Conservation (phyloP, 768 basidiomycete species). For the Psilocybe cyanescens region DNA sequence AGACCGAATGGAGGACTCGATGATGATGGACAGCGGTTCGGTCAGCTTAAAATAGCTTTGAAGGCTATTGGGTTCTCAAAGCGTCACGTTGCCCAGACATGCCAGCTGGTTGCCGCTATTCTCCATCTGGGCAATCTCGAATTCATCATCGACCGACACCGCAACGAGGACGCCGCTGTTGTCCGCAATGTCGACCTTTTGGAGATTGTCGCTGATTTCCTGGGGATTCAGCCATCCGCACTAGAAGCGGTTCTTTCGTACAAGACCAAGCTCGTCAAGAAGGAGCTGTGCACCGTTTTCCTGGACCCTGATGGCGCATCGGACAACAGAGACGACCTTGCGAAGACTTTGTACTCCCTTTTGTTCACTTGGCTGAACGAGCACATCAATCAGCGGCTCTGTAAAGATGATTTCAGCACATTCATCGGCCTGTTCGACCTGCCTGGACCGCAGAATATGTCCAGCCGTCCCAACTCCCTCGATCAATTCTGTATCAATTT, state of each 20-base stretch:
- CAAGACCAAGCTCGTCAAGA: constrained; percentile 91
- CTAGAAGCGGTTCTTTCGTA: constrained; percentile 86
- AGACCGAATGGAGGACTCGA: constrained; percentile 56
- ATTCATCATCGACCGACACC: constrained; percentile 79
- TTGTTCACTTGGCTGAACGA: constrained; percentile 97
- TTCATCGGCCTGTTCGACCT: constrained; percentile 96
- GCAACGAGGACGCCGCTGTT: constrained; percentile 92
- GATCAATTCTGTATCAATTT: constrained; percentile 98
- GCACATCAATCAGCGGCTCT: constrained; percentile 93
- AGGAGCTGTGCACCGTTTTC: constrained; percentile 97
- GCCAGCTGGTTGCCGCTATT: constrained; percentile 93
- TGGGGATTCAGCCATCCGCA: constrained; percentile 75
- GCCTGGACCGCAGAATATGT: constrained; percentile 91
- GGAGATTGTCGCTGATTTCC: constrained; percentile 86
- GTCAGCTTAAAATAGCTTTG: constrained; percentile 92
- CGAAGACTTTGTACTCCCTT: constrained; percentile 90
- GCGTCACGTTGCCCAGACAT: constrained; percentile 92
- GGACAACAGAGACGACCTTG: constrained; percentile 92
- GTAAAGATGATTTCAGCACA: constrained; percentile 89
- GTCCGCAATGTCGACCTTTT: constrained; percentile 85
- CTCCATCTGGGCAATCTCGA: constrained; percentile 96
- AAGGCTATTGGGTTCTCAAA: constrained; percentile 95
- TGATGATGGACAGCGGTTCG: constrained; percentile 88
- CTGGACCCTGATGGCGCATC: constrained; percentile 93
- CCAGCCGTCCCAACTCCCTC: constrained; percentile 86